A percentile compares a stretch with the other conserved stretches of the same genome.
phyloP scores from a whole-genome alignment of 2,329 filamentous ascomycete species.

The Xylaria sp. region DNA sequence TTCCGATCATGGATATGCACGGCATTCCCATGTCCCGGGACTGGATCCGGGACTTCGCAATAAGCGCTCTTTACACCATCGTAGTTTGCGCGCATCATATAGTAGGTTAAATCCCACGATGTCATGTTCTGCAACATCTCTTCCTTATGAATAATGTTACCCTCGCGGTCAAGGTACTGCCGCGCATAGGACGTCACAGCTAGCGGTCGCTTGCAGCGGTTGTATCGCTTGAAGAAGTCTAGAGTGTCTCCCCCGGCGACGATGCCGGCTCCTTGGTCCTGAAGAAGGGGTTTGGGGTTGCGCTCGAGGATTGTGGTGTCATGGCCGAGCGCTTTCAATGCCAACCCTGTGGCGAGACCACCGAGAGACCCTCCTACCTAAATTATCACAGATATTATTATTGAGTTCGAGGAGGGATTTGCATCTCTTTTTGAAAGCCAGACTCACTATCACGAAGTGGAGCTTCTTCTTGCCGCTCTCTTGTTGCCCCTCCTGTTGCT shows the following conservation, averaged over 20 bases:
- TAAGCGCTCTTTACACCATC: constrained; percentile 53
- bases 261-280: constrained; percentile 61
- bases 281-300: constrained; percentile 55
- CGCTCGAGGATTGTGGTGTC: constrained; percentile 58
- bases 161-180: constrained; percentile 51
- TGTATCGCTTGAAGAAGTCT: constrained; percentile 55
- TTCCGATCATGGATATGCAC: constrained; percentile 50
- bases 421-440: not conserved
- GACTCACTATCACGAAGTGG: constrained; percentile 46
- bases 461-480: constrained; percentile 36
- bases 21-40: constrained; percentile 46
- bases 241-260: constrained; percentile 58
- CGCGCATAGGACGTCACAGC: constrained; percentile 48
- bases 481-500: constrained; percentile 25
- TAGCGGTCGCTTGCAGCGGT: constrained; percentile 51
- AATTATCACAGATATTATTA: constrained; percentile 12
- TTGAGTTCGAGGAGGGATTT: not conserved
- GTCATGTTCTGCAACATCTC: constrained; percentile 58
- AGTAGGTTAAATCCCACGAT: constrained; percentile 60
- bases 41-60: constrained; percentile 46
- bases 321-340: constrained; percentile 56
- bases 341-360: constrained; percentile 54
- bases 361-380: constrained; percentile 57
- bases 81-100: constrained; percentile 57
- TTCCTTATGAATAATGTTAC: constrained; percentile 49